Conservation (phyloP, 2,329 filamentous ascomycete genomes). For the Pseudogymnoascus sp. region DNA sequence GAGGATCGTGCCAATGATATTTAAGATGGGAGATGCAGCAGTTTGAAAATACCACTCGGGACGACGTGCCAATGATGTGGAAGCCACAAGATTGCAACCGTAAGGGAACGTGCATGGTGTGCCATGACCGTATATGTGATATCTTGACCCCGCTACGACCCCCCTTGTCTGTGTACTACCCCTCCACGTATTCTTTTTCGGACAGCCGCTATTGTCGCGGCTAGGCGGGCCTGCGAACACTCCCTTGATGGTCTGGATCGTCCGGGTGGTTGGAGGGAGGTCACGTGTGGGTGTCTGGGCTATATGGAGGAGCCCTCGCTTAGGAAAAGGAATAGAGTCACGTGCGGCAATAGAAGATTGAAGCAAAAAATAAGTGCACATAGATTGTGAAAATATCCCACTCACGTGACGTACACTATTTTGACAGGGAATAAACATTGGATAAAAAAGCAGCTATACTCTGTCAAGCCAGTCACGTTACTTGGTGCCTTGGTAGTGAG, state of each 20-base stretch:
- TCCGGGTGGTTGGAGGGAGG: neutral
- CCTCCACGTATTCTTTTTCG: neutral
- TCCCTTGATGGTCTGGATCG: neutral
- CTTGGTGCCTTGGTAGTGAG: neutral
- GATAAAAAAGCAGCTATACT: neutral
- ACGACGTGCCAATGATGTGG: neutral
- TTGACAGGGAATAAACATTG: neutral
- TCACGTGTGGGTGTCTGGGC: neutral
- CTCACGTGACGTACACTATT: neutral
- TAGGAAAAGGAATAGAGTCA: neutral
- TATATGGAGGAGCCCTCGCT: neutral
- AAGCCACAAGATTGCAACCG: neutral
- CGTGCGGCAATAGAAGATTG: neutral
- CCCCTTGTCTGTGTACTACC: neutral
- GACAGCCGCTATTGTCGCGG: neutral
- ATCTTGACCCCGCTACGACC: neutral
- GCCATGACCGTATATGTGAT: neutral
- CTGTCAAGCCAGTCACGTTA: conserved; percentile 4
- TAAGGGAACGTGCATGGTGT: neutral
- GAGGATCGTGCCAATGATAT: neutral
- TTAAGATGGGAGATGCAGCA: neutral
- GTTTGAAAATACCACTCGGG: neutral
- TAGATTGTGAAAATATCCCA: neutral
- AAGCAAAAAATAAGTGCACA: neutral
- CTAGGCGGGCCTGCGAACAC: neutral